Evolutionary conservation across 1,284 basidiomycete species (phyloP).

Genomic region (Heterobasidion irregulare): DNA sequence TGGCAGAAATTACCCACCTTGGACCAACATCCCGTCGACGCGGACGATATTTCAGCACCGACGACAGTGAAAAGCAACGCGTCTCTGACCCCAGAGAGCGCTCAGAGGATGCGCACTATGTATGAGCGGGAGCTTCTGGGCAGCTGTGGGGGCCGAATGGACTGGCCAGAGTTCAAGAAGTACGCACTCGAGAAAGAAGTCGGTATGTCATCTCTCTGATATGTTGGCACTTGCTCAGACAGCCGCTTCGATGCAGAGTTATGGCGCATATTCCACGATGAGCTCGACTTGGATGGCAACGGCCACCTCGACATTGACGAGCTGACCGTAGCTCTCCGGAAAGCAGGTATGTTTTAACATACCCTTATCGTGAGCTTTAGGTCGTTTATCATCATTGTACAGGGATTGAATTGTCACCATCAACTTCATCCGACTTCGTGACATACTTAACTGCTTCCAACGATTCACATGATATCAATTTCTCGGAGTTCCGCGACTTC

Average conservation of each 20-base stretch:
- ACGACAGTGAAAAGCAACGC: slow-evolving; percentile 19
- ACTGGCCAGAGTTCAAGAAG: slow-evolving; percentile 73
- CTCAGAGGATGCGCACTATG: slow-evolving; percentile 56
- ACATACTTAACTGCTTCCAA: slow-evolving; percentile 64
- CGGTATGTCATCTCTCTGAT: slow-evolving; percentile 36
- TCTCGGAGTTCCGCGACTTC: slow-evolving; percentile 86
- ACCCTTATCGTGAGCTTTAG: neutral
- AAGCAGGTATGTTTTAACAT: slow-evolving; percentile 52
- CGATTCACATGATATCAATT: slow-evolving; percentile 65
- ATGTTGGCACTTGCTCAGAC: neutral
- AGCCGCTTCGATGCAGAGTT: slow-evolving; percentile 44
- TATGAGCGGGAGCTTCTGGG: slow-evolving; percentile 76
- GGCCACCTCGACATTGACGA: slow-evolving; percentile 73
- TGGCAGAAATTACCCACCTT: slow-evolving; percentile 50
- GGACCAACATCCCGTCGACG: slow-evolving; percentile 17
- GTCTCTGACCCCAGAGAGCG: slow-evolving; percentile 57
- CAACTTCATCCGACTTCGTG: slow-evolving; percentile 74
- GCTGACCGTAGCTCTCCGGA: slow-evolving; percentile 57
- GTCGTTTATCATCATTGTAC: slow-evolving; percentile 11
- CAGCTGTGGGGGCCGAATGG: slow-evolving; percentile 47
- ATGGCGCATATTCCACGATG: slow-evolving; percentile 84
- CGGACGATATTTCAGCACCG: slow-evolving; percentile 20
- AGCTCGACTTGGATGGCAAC: slow-evolving; percentile 82
- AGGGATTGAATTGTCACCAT: slow-evolving; percentile 66
- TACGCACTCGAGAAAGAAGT: slow-evolving; percentile 74